Evolutionary conservation across 768 basidiomycete species (phyloP).

Genomic region (Suillus fuscotomentosus): DNA sequence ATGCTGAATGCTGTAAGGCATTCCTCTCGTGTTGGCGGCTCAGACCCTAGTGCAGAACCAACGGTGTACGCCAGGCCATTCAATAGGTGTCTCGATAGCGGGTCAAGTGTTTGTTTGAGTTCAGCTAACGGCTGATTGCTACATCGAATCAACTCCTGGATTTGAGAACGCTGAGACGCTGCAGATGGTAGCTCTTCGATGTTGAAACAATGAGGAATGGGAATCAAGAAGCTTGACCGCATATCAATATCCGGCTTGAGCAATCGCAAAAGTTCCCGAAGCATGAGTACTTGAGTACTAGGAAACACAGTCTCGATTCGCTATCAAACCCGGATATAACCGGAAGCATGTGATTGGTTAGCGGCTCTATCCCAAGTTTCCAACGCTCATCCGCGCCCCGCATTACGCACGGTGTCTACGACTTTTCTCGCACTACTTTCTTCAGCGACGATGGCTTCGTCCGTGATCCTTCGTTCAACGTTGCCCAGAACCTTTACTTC

Average conservation of each 20-base stretch:
- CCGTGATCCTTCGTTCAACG: constrained; percentile 48
- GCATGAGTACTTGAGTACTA: too few relatives aligned
- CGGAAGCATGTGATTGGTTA: constrained; percentile 1
- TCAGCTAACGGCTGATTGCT: constrained; percentile 17
- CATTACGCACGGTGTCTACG: neutral
- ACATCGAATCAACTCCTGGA: constrained; percentile 19
- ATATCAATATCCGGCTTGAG: neutral
- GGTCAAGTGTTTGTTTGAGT: constrained; percentile 15
- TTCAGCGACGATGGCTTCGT: constrained; percentile 43
- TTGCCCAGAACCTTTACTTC: constrained; percentile 42
- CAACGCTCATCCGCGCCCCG: neutral
- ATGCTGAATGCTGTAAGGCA: constrained; percentile 52
- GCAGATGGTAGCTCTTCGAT: constrained; percentile 46
- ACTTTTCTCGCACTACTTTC: neutral
- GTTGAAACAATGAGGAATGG: constrained; percentile 39
- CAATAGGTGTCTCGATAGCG: constrained; percentile 44
- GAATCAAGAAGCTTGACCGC: constrained; percentile 6
- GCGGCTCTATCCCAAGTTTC: neutral
- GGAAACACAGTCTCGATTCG: too few relatives aligned
- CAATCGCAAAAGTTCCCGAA: neutral
- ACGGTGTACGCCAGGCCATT: constrained; percentile 57
- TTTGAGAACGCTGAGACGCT: constrained; percentile 33
- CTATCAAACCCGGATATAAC: neutral
- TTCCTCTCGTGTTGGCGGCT: constrained; percentile 45
- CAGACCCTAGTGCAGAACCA: constrained; percentile 55